A percentile compares a stretch with the other conserved stretches of the same genome.
These are phyloP conservation scores for Phialophora verrucosa DNA, from an alignment of 2,329 filamentous ascomycete genomes.

Conservation along the genomic window DNA sequence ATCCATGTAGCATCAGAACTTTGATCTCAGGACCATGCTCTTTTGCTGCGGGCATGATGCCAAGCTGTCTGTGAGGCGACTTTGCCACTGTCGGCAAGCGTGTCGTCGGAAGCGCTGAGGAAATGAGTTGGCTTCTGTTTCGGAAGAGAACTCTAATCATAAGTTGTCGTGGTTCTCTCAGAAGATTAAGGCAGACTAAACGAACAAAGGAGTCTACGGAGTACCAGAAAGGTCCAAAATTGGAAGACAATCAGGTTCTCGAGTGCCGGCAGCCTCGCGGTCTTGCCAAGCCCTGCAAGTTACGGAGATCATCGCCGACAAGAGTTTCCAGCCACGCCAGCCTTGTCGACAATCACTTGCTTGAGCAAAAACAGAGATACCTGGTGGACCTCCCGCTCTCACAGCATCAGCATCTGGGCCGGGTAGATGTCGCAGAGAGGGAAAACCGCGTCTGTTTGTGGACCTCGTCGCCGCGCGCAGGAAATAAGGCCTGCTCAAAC, in stretches of 20 bases:
- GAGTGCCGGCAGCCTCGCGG: not conserved
- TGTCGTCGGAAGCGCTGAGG: not conserved
- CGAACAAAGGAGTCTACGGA: not conserved
- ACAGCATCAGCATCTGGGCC: not conserved
- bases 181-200: not conserved
- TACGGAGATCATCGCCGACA: slow-evolving; percentile 4
- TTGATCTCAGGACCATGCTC: slow-evolving; percentile 50
- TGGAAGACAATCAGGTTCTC: not conserved
- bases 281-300: not conserved
- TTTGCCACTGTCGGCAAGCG: not conserved
- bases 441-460: not conserved
- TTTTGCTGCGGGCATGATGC: slow-evolving; percentile 31
- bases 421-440: not conserved
- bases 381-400: not conserved
- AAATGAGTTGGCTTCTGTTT: not conserved
- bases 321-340: not conserved
- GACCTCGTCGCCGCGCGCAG: not conserved
- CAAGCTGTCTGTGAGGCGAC: slow-evolving; percentile 14
- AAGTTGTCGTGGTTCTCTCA: not conserved
- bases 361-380: not conserved
- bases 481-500: not conserved
- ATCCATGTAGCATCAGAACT: slow-evolving; percentile 83
- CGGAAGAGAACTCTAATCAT: slow-evolving; percentile 2
- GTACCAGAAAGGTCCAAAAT: not conserved
- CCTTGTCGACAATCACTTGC: not conserved